Evolutionary conservation across 2,329 filamentous ascomycete genomes (phyloP).

Genomic region (Aspergillus nomiae): DNA sequence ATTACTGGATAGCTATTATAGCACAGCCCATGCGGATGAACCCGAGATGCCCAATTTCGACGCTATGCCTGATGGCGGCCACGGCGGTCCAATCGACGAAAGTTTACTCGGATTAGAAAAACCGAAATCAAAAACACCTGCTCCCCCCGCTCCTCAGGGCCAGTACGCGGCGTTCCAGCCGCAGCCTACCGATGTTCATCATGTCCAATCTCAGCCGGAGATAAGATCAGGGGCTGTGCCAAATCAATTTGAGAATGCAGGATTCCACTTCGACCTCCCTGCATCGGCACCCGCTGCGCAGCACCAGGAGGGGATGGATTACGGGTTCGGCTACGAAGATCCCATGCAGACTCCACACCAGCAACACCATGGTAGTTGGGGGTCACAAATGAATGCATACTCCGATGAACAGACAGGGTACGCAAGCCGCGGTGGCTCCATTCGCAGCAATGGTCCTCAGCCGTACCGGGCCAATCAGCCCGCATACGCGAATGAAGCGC

Average conservation of each 20-base stretch:
- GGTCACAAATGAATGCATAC: constrained; percentile 16
- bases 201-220: constrained; percentile 52
- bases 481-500: constrained; percentile 22
- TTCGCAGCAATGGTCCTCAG: constrained; percentile 22
- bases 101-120: constrained; percentile 37
- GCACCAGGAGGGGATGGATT: constrained; percentile 20
- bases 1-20: constrained; percentile 55
- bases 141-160: constrained; percentile 20
- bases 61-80: constrained; percentile 47
- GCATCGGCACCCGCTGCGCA: constrained; percentile 17
- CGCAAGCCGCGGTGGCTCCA: constrained; percentile 11
- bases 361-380: constrained; percentile 15
- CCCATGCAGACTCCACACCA: constrained; percentile 18
- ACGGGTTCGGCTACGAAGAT: constrained; percentile 27
- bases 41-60: constrained; percentile 67
- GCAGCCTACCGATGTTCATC: constrained; percentile 29
- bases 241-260: constrained; percentile 49
- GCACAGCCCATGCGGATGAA: constrained; percentile 50
- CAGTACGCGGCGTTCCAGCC: constrained; percentile 42
- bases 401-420: constrained; percentile 11
- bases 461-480: constrained; percentile 25
- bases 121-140: constrained; percentile 28
- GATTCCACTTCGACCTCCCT: constrained; percentile 74
- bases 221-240: constrained; percentile 29
- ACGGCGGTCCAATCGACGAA: constrained; percentile 33